phyloP scores from a whole-genome alignment of 257 asterid species.

The Solanum neorickii region DNA sequence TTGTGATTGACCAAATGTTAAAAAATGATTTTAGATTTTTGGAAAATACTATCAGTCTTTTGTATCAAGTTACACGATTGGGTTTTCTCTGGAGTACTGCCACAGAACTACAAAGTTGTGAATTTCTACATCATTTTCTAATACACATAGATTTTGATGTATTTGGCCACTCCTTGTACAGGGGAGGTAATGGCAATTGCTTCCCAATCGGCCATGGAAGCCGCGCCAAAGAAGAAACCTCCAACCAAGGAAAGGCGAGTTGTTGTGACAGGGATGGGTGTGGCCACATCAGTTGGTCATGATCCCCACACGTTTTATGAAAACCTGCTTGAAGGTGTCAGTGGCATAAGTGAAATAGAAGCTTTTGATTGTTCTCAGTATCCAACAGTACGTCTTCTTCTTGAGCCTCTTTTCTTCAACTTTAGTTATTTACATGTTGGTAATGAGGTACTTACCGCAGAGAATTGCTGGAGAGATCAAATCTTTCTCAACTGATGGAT shows the following conservation, averaged over 20 bases:
- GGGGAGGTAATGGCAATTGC: constrained; percentile 54
- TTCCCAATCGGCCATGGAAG: constrained; percentile 42
- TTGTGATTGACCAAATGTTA: neutral
- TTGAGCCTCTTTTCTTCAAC: neutral
- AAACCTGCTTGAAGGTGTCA: constrained; percentile 78
- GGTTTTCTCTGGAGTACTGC: neutral
- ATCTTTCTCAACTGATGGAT: constrained; percentile 81
- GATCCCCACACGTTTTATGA: constrained; percentile 71
- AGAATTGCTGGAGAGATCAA: constrained; percentile 97
- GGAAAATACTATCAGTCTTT: neutral
- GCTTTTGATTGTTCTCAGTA: constrained; percentile 77
- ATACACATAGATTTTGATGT: neutral
- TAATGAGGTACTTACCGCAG: constrained; percentile 28
- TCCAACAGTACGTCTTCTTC: constrained; percentile 64
- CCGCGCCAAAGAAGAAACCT: constrained; percentile 40
- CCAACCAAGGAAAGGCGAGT: constrained; percentile 69
- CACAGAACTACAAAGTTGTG: neutral
- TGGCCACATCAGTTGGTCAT: constrained; percentile 74
- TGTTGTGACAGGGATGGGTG: constrained; percentile 97
- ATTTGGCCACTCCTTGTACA: constrained; percentile 3
- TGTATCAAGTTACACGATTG: neutral
- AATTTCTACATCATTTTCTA: neutral
- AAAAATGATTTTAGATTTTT: neutral
- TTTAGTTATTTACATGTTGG: constrained; percentile 8
- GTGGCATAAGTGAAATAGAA: constrained; percentile 88